phyloP scores from a whole-genome alignment of 2,329 filamentous ascomycete species.

The Colletotrichum sp. region DNA sequence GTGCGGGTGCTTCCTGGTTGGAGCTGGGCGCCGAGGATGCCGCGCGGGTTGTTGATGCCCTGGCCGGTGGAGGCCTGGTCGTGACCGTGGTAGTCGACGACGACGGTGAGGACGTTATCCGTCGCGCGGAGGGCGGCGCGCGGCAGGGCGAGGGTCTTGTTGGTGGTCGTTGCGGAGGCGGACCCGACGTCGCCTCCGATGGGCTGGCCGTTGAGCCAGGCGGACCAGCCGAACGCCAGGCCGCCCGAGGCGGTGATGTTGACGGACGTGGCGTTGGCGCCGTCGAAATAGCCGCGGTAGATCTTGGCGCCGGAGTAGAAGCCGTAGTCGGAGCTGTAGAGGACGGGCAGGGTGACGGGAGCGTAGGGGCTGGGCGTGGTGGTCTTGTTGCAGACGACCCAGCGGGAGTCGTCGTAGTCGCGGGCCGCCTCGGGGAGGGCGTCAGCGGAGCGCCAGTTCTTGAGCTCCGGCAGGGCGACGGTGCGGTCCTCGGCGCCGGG shows the following conservation, averaged over 20 bases:
- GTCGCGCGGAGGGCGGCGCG: conserved; percentile 48
- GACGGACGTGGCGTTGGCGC: conserved; percentile 65
- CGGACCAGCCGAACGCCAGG: conserved; percentile 67
- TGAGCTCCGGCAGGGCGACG: conserved; percentile 61
- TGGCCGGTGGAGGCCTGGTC: conserved; percentile 66
- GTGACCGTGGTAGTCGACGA: conserved; percentile 75
- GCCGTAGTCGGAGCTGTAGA: conserved; percentile 78
- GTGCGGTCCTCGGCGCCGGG: conserved; percentile 43
- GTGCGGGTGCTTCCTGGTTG: conserved; percentile 19
- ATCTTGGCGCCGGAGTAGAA: conserved; percentile 73
- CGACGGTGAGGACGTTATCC: conserved; percentile 67
- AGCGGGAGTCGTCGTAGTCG: conserved; percentile 71
- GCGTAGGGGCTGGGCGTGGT: conserved; percentile 65
- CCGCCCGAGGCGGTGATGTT: conserved; percentile 69
- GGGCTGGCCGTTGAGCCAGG: conserved; percentile 71
- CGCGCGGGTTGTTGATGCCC: conserved; percentile 68
- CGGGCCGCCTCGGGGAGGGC: conserved; percentile 71
- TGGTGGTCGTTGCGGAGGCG: conserved; percentile 43
- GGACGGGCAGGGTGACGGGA: conserved; percentile 65
- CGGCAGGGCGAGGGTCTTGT: conserved; percentile 61
- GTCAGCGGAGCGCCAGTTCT: conserved; percentile 73
- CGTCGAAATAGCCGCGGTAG: conserved; percentile 73
- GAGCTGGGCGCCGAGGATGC: conserved; percentile 64
- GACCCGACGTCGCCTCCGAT: conserved; percentile 68
- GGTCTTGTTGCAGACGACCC: conserved; percentile 64